Conservation (phyloP, 2,329 filamentous ascomycete species). For the Akanthomyces lecanii region DNA sequence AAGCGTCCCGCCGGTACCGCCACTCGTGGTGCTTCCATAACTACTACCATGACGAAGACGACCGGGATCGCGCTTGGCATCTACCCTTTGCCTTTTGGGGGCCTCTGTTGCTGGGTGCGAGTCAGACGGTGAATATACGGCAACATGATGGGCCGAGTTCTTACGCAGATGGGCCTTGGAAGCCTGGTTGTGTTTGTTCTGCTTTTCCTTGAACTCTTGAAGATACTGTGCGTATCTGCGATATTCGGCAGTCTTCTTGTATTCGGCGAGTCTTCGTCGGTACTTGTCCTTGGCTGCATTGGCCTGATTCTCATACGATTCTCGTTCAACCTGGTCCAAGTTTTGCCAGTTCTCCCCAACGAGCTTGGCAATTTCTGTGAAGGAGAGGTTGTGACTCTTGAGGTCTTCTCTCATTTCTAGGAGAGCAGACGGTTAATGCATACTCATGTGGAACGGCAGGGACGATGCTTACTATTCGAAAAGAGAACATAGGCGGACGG, state of each 20-base stretch:
- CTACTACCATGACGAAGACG: conserved; percentile 35
- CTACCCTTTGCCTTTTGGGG: conserved; percentile 37
- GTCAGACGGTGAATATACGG: background rate
- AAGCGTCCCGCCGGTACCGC: conserved; percentile 32
- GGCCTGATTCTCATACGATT: conserved; percentile 68
- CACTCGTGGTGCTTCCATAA: conserved; percentile 39
- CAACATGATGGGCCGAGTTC: background rate
- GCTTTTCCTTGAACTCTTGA: conserved; percentile 72
- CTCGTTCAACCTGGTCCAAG: conserved; percentile 61
- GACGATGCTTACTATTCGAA: conserved; percentile 64
- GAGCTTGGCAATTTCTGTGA: conserved; percentile 78
- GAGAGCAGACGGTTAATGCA: background rate
- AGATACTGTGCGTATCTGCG: conserved; percentile 68
- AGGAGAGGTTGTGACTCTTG: conserved; percentile 71
- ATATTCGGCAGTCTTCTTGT: conserved; percentile 72
- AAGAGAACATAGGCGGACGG: conserved; percentile 83
- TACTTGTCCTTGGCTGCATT: conserved; percentile 72
- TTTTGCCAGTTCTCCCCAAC: conserved; percentile 81
- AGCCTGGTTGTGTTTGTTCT: conserved; percentile 56
- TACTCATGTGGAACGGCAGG: background rate
- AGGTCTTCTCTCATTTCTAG: conserved; percentile 72
- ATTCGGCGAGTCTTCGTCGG: conserved; percentile 65
- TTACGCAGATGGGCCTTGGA: conserved; percentile 18
- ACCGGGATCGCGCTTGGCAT: conserved; percentile 39
- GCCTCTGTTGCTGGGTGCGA: conserved; percentile 41